Conservation (phyloP, 108 stramenopile species). For the Cylindrotheca fusiformis region DNA sequence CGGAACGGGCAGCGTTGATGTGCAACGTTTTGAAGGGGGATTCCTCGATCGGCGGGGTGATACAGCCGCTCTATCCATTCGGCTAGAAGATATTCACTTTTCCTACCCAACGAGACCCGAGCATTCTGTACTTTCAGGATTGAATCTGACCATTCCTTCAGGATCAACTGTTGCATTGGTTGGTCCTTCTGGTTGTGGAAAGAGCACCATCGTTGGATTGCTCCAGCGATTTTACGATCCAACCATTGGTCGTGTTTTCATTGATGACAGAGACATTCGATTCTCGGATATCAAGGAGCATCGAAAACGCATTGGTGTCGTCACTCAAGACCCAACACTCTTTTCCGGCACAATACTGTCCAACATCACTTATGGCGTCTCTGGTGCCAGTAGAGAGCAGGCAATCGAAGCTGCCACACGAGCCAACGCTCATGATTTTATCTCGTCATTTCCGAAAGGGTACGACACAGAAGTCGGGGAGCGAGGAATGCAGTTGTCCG, state of each 20-base stretch:
- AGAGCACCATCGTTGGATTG: slow-evolving; percentile 85
- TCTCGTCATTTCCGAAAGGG: slow-evolving; percentile 67
- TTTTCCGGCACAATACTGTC: slow-evolving; percentile 87
- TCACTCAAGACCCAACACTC: slow-evolving; percentile 88
- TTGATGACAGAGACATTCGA: slow-evolving; percentile 82
- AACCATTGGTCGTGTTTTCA: slow-evolving; percentile 61
- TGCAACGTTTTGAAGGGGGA: slow-evolving; percentile 11
- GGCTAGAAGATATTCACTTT: slow-evolving; percentile 77
- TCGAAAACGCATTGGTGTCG: slow-evolving; percentile 79
- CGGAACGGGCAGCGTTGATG: slow-evolving; percentile 56
- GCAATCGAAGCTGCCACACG: slow-evolving; percentile 80
- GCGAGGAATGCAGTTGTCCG: slow-evolving; percentile 76
- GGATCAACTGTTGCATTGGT: slow-evolving; percentile 92
- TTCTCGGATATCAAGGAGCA: slow-evolving; percentile 60
- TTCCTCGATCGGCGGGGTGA: background rate
- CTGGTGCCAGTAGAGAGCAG: slow-evolving; percentile 56
- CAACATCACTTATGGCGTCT: slow-evolving; percentile 90
- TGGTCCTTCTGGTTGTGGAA: slow-evolving; percentile 76
- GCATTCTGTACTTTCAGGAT: slow-evolving; percentile 52
- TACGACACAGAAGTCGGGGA: slow-evolving; percentile 93
- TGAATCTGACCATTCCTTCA: slow-evolving; percentile 67
- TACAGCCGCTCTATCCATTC: slow-evolving; percentile 4
- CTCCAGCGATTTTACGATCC: slow-evolving; percentile 95
- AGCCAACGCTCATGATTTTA: slow-evolving; percentile 92
- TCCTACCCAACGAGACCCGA: slow-evolving; percentile 90